Evolutionary conservation across 2,329 filamentous ascomycete species (phyloP).

Genomic region (Cladophialophora psammophila): DNA sequence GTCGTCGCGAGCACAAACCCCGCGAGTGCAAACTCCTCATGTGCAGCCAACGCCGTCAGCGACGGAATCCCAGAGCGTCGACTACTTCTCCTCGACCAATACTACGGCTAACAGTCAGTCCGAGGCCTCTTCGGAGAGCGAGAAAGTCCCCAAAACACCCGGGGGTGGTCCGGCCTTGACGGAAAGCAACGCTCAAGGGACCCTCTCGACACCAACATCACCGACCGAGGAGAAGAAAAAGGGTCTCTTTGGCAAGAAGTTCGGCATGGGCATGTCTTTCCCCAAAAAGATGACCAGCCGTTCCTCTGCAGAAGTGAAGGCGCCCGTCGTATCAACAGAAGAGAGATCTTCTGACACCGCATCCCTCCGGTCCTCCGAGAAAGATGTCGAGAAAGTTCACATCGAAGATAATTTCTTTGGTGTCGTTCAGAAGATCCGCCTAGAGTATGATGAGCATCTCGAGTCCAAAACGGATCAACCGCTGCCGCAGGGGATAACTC

Average conservation of each 20-base stretch:
- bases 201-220: conserved; percentile 57
- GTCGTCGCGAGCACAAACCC: conserved; percentile 42
- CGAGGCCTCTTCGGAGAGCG: conserved; percentile 56
- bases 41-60: conserved; percentile 62
- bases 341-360: conserved; percentile 73
- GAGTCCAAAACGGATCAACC: conserved; percentile 48
- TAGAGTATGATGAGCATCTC: conserved; percentile 56
- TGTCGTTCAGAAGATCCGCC: conserved; percentile 54
- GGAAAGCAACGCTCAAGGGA: conserved; percentile 28
- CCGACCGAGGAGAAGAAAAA: conserved; percentile 69
- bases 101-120: conserved; percentile 56
- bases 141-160: conserved; percentile 58
- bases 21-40: conserved; percentile 29
- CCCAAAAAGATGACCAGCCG: conserved; percentile 83
- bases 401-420: conserved; percentile 57
- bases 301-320: conserved; percentile 72
- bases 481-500: conserved; percentile 50
- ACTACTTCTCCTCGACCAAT: conserved; percentile 73
- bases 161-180: conserved; percentile 44
- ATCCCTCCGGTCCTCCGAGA: conserved; percentile 60
- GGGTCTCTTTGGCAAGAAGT: conserved; percentile 81
- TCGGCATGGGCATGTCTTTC: conserved; percentile 73
- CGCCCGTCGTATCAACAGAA: conserved; percentile 69
- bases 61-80: conserved; percentile 56
- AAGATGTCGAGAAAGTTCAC: conserved; percentile 53